phyloP scores from a whole-genome alignment of 306 rosid species.

The Vigna unguiculata region DNA sequence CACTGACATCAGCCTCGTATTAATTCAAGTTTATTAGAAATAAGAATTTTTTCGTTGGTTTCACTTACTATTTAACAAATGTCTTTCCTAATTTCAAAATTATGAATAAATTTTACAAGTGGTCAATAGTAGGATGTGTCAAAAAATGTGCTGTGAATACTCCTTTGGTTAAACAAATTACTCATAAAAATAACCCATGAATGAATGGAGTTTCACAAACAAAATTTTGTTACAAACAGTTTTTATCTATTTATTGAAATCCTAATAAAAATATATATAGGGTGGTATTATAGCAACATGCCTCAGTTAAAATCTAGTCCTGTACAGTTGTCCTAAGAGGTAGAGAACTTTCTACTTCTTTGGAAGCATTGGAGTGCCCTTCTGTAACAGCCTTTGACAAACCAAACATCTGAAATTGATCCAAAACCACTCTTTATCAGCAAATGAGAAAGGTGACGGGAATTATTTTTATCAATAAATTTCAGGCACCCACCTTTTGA shows the following conservation, averaged over 20 bases:
- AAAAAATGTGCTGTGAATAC: too few relatives aligned
- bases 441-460: neutral
- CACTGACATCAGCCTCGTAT: too few relatives aligned
- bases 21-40: too few relatives aligned
- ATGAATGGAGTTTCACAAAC: neutral
- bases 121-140: too few relatives aligned
- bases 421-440: slow-evolving; percentile 29
- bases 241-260: too few relatives aligned
- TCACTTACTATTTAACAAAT: too few relatives aligned
- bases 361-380: slow-evolving; percentile 54
- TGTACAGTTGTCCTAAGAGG: slow-evolving; percentile 66
- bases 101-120: too few relatives aligned
- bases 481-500: slow-evolving; percentile 60
- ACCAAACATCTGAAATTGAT: slow-evolving; percentile 77
- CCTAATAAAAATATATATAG: neutral
- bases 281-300: neutral
- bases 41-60: too few relatives aligned
- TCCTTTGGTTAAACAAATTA: neutral
- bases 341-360: slow-evolving; percentile 82
- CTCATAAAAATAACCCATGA: neutral
- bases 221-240: slow-evolving; percentile 11
- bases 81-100: too few relatives aligned
- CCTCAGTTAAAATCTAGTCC: slow-evolving; percentile 50
- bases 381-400: slow-evolving; percentile 84
- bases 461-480: slow-evolving; percentile 16